Conservation (phyloP, 2,329 filamentous ascomycete genomes). For the Fusarium decemcellulare region DNA sequence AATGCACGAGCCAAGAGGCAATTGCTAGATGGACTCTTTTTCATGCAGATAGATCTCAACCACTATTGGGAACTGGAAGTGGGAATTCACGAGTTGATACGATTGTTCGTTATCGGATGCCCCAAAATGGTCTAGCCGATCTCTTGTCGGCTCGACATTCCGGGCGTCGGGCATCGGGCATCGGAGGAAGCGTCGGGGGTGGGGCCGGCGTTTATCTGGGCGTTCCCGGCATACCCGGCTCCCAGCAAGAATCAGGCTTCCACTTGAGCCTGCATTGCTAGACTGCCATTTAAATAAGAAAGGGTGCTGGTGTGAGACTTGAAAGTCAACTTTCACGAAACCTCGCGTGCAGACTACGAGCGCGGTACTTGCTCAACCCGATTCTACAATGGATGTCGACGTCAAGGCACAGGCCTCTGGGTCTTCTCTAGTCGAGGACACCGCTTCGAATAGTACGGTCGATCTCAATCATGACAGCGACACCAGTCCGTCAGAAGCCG, state of each 20-base stretch:
- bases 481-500: background rate
- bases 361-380: background rate
- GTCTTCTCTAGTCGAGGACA: background rate
- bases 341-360: too few species aligned
- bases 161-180: slow-evolving; percentile 11
- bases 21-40: too few species aligned
- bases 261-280: background rate
- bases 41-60: too few species aligned
- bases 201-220: background rate
- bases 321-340: background rate
- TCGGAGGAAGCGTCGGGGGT: slow-evolving; percentile 9
- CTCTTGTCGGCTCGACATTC: background rate
- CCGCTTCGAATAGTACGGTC: slow-evolving; percentile 4
- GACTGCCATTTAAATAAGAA: background rate
- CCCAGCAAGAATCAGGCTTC: background rate
- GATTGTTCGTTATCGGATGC: too few species aligned
- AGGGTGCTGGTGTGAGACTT: background rate
- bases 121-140: too few species aligned
- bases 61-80: too few species aligned
- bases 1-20: too few species aligned
- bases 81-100: too few species aligned
- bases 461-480: slow-evolving; percentile 14
- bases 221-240: too few species aligned
- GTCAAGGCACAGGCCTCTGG: background rate
- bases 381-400: slow-evolving; percentile 10